Base-by-base conservation (phyloP, 768 basidiomycete species). In the Kwoniella pini region DNA sequence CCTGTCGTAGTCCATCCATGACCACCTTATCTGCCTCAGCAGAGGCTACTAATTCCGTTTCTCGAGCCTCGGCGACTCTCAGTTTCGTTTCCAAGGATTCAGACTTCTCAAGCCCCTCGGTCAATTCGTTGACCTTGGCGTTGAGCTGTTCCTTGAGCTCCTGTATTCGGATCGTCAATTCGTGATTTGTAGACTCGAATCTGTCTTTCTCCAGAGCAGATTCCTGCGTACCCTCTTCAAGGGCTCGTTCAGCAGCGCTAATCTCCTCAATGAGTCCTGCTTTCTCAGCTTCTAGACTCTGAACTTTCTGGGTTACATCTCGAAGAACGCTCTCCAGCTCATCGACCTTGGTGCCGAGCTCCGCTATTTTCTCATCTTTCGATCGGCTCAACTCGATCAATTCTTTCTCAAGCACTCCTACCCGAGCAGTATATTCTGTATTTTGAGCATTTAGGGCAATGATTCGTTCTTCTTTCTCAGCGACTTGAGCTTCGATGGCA, bases 391-490 rank as follows among this genome's bases (percentile, higher is more conserved):
- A 10, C 17, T 54, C 54, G 3, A 13, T 13, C 22, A 56, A 7
- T 17, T 49, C 61, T 7, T 26, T 28, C 30, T 63, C 31, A 15
- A 57, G 12, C 27, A 15, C 22, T 12, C 28, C 62, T 10, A 63
- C 15, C n/a, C 33, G 56, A 21, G 62, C 13, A 9, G 62, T 46
- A 15, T 57, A 48, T 6, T 53, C 43, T 4, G 31, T 15, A 33
- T 48, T 57, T 28, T 57, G 40, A 7, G 38, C 30, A 6, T 57
- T 26, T 27, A 61, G 44, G 10, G 54, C 52, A 13, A 42, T 26
- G 0, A 61, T 46, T 7, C 52, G n/a, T 24, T 42, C 59, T 19
- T 61, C 52, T 38, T 48, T 61, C 33, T 61, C 59, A 9, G 59
- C 45, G 0, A 61, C 38, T 24, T 61, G 59, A 17, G 17, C 52